A percentile compares a stretch with the other conserved stretches of the same genome.
Conservation (phyloP, 305 asterid genomes). For the Solanum hybrid region DNA sequence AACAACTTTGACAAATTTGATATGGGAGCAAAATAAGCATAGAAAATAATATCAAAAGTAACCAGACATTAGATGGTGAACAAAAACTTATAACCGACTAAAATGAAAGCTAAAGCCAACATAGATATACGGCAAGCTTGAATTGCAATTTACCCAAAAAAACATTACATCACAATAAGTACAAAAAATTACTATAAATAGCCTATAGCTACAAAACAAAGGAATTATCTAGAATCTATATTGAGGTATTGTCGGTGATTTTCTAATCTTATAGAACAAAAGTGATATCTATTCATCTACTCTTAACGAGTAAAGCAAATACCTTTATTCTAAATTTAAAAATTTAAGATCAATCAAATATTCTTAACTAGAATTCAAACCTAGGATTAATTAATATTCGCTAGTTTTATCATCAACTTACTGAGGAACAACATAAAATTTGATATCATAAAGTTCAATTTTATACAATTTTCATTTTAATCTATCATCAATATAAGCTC, state of each 20-base stretch:
- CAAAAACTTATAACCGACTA: background rate
- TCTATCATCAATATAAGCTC: no score
- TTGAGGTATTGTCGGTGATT: background rate
- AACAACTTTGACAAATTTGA: background rate
- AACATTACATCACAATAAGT: background rate
- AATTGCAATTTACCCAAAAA: background rate
- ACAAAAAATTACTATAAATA: background rate
- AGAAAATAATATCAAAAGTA: background rate
- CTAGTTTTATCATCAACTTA: background rate
- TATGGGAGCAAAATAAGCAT: background rate
- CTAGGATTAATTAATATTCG: background rate
- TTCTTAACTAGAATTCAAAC: background rate
- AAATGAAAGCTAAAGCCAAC: background rate
- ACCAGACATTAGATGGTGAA: background rate
- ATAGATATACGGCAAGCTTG: background rate
- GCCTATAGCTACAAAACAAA: background rate
- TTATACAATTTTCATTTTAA: background rate
- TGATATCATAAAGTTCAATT: no score
- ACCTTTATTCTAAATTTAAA: background rate
- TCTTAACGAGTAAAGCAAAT: no score
- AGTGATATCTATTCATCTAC: background rate
- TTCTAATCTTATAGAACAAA: background rate
- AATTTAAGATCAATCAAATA: background rate
- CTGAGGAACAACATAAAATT: no score
- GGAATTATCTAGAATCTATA: background rate